Evolutionary conservation across 495 filamentous ascomycete genomes (phyloP).

Genomic region (Daldinia childiae): DNA sequence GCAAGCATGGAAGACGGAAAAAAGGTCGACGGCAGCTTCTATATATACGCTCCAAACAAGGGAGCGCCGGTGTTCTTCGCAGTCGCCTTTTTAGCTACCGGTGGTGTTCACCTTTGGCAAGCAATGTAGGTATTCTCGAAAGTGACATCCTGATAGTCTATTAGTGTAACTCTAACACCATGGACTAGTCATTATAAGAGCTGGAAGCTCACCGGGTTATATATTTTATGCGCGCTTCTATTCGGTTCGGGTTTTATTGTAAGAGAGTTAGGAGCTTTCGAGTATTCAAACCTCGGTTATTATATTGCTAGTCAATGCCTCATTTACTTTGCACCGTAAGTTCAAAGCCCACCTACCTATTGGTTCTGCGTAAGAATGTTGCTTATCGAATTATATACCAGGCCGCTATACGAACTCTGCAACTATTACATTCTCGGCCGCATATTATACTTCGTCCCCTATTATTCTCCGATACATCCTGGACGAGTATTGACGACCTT

Average conservation of each 20-base stretch:
- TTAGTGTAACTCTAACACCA: constrained; percentile 54
- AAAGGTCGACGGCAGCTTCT: constrained; percentile 63
- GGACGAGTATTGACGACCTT: constrained; percentile 82
- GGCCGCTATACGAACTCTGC: constrained; percentile 75
- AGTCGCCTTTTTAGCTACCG: constrained; percentile 69
- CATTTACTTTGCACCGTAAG: constrained; percentile 73
- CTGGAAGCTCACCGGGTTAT: constrained; percentile 53
- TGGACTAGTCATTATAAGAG: constrained; percentile 63
- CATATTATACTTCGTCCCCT: constrained; percentile 80
- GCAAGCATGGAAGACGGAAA: constrained; percentile 51
- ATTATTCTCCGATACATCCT: constrained; percentile 79
- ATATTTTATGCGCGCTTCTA: constrained; percentile 50
- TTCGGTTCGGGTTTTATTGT: constrained; percentile 68
- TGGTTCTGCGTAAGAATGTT: not conserved
- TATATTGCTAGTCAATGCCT: constrained; percentile 70
- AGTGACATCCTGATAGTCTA: not conserved
- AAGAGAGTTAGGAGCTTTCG: constrained; percentile 65
- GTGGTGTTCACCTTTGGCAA: constrained; percentile 68
- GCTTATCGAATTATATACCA: constrained; percentile 39
- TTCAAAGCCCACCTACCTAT: constrained; percentile 8
- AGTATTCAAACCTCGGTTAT: constrained; percentile 64
- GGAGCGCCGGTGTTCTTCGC: constrained; percentile 74
- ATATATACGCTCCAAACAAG: constrained; percentile 80
- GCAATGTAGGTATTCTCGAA: constrained; percentile 61
- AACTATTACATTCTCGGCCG: constrained; percentile 83